phyloP scores from a whole-genome alignment of 1,284 basidiomycete genomes.

The Melampsora americana region DNA sequence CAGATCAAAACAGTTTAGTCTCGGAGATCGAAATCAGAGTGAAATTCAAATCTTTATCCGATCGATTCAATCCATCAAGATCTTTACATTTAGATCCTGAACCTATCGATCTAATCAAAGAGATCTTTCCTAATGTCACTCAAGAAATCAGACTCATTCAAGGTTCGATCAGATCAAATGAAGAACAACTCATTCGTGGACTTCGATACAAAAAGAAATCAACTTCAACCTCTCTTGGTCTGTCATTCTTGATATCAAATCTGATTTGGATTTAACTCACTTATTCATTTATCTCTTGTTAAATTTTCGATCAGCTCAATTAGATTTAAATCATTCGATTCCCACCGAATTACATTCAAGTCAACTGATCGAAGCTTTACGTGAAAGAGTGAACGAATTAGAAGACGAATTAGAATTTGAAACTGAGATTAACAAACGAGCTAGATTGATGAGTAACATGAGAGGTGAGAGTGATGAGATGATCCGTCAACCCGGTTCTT shows the following conservation, averaged over 20 bases:
- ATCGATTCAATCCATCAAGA: not conserved
- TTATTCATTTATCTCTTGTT: too few species aligned
- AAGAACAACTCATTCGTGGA: not conserved
- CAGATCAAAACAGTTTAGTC: not conserved
- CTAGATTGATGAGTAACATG: not conserved
- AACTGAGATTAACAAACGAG: not conserved
- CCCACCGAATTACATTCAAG: not conserved
- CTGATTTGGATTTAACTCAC: too few species aligned
- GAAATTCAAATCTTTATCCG: not conserved
- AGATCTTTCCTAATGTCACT: not conserved
- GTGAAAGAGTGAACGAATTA: not conserved
- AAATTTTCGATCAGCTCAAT: not conserved
- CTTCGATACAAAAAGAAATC: not conserved
- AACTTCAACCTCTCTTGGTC: not conserved
- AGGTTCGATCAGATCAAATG: not conserved
- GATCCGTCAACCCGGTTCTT: not conserved
- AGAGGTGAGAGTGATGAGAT: not conserved
- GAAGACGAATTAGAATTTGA: conserved; percentile 1
- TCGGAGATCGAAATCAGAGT: not conserved
- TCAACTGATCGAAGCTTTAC: not conserved
- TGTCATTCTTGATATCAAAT: not conserved
- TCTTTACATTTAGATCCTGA: not conserved
- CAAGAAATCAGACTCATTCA: not conserved
- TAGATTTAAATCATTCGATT: not conserved
- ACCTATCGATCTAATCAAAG: not conserved